phyloP scores from a whole-genome alignment of 2,329 filamentous ascomycete genomes.

The Dothistroma septosporum region DNA sequence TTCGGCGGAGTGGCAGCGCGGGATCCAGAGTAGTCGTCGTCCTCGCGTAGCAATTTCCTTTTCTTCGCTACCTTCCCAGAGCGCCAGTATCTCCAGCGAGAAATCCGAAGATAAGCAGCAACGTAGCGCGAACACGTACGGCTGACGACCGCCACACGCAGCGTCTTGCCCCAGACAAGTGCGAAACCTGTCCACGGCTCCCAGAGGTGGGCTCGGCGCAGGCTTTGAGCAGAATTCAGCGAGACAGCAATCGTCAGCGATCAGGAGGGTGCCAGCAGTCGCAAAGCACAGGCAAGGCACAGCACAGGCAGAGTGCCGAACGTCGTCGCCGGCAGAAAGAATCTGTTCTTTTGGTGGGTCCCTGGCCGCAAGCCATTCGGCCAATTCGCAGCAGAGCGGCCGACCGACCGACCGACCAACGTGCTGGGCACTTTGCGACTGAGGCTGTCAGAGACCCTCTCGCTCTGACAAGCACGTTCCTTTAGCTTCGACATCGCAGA shows the following conservation, averaged over 20 bases:
- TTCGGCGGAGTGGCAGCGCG: background rate
- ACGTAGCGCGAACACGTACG: background rate
- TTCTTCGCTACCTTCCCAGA: background rate
- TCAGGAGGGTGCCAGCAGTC: background rate
- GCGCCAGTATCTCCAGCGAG: background rate
- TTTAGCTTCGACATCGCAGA: background rate
- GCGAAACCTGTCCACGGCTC: background rate
- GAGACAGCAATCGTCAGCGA: background rate
- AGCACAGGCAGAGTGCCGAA: background rate
- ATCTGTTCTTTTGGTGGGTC: background rate
- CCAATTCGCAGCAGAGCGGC: background rate
- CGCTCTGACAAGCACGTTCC: too few relatives aligned
- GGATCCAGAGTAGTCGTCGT: background rate
- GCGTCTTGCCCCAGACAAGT: background rate
- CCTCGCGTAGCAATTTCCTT: background rate
- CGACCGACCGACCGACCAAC: background rate
- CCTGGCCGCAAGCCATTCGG: background rate
- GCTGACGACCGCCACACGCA: background rate
- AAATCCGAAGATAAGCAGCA: background rate
- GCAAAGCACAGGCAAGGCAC: background rate
- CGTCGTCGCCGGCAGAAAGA: background rate
- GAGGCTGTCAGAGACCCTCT: too few relatives aligned
- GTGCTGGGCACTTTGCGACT: background rate
- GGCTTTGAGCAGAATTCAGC: background rate
- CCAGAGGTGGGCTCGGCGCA: background rate